Evolutionary conservation across 192 early-diverging fungal genomes (phyloP).

Genomic region (Backusella luteola): DNA sequence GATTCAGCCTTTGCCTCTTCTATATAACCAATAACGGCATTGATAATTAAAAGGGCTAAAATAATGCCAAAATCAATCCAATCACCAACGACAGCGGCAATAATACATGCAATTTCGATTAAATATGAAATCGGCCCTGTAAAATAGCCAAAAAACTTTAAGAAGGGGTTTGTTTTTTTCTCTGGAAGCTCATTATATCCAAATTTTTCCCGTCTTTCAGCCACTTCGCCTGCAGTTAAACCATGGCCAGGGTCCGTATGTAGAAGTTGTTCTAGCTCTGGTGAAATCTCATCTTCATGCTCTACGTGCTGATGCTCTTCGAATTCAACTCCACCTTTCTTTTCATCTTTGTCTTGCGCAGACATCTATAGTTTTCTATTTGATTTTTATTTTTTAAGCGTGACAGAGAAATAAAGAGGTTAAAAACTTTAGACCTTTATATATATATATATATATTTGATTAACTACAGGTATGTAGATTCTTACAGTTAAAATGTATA

Average conservation of each 20-base stretch:
- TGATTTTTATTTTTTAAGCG: neutral
- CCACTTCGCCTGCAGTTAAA: slow-evolving; percentile 72
- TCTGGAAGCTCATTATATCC: slow-evolving; percentile 85
- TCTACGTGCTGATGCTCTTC: slow-evolving; percentile 76
- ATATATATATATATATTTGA: neutral
- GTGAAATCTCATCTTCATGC: slow-evolving; percentile 73
- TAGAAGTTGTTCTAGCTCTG: slow-evolving; percentile 80
- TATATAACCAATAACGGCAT: slow-evolving; percentile 87
- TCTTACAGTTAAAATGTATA: neutral
- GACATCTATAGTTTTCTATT: neutral
- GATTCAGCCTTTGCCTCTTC: slow-evolving; percentile 90
- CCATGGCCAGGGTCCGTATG: slow-evolving; percentile 77
- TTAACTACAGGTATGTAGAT: neutral
- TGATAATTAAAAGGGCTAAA: slow-evolving; percentile 70
- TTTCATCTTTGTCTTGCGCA: slow-evolving; percentile 29
- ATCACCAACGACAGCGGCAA: slow-evolving; percentile 66
- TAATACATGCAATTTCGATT: slow-evolving; percentile 85
- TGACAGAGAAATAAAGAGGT: too few relatives aligned
- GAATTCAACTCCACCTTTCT: slow-evolving; percentile 54
- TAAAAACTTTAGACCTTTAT: neutral
- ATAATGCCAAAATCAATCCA: slow-evolving; percentile 85
- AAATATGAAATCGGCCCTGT: slow-evolving; percentile 86
- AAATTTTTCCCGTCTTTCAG: slow-evolving; percentile 70
- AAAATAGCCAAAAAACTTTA: slow-evolving; percentile 88
- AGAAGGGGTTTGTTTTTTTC: slow-evolving; percentile 77